Percentiles rank a stretch among this genome's conserved stretches.
Evolutionary conservation across 1,284 basidiomycete genomes (phyloP).

Genomic region (Naganishia sp.): DNA sequence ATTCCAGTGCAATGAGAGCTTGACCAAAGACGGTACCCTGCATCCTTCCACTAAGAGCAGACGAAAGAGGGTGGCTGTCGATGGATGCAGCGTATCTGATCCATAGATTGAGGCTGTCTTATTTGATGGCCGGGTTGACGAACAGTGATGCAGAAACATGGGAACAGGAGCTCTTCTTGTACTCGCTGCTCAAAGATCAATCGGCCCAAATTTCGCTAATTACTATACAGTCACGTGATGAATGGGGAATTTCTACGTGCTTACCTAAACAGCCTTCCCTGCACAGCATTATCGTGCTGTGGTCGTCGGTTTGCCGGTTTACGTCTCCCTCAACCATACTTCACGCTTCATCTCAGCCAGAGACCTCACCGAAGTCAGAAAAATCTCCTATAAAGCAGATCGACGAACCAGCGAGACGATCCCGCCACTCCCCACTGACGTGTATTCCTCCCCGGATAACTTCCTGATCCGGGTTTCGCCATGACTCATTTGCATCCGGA

Average conservation of each 20-base stretch:
- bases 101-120: neutral
- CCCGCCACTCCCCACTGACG: neutral
- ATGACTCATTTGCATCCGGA: conserved; percentile 6
- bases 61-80: neutral
- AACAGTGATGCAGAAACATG: neutral
- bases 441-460: neutral
- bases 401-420: neutral
- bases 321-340: too few species aligned
- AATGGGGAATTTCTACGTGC: neutral
- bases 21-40: conserved; percentile 17
- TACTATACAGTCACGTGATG: neutral
- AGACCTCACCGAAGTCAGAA: too few species aligned
- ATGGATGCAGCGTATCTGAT: conserved; percentile 5
- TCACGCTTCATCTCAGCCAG: too few species aligned
- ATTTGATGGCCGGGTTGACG: conserved; percentile 1
- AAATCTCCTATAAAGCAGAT: too few species aligned
- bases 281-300: too few species aligned
- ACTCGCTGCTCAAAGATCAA: neutral
- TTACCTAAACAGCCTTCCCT: neutral
- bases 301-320: too few species aligned
- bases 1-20: too few species aligned
- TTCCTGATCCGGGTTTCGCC: conserved; percentile 16
- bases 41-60: conserved; percentile 14
- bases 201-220: neutral
- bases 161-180: neutral